Percentiles rank a stretch among this genome's conserved stretches.
Evolutionary conservation across 2,329 filamentous ascomycete genomes (phyloP).

Genomic region (Colletotrichum salicis): DNA sequence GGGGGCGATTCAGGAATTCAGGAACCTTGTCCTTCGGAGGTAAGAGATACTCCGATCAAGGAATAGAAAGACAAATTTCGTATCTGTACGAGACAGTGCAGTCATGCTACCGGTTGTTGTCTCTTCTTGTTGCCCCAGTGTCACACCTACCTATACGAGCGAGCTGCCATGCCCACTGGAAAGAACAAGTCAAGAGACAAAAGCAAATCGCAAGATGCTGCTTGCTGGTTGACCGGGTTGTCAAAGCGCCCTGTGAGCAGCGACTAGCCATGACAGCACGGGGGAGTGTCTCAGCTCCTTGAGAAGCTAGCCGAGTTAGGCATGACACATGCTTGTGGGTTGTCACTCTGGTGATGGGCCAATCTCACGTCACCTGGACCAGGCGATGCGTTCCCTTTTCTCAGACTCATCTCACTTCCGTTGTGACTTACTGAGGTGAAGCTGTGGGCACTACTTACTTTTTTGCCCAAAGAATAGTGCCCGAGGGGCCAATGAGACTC

Average conservation of each 20-base stretch:
- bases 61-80: background rate
- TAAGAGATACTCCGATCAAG: background rate
- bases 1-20: background rate
- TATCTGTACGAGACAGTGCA: background rate
- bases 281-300: conserved; percentile 16
- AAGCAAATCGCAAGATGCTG: background rate
- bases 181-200: background rate
- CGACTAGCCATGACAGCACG: background rate
- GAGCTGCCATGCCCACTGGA: background rate
- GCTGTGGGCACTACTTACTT: no score
- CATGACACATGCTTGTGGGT: conserved; percentile 13
- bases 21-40: background rate
- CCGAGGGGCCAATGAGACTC: background rate
- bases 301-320: conserved; percentile 2
- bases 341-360: background rate
- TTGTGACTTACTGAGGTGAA: no score
- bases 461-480: no score
- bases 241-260: conserved; percentile 4
- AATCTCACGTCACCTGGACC: conserved; percentile 1
- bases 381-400: conserved; percentile 6
- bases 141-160: background rate
- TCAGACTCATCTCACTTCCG: background rate
- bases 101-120: background rate
- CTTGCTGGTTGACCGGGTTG: background rate
- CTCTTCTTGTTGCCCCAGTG: background rate